Evolutionary conservation across 2,329 filamentous ascomycete species (phyloP).

Genomic region (Cordyceps cicadae): DNA sequence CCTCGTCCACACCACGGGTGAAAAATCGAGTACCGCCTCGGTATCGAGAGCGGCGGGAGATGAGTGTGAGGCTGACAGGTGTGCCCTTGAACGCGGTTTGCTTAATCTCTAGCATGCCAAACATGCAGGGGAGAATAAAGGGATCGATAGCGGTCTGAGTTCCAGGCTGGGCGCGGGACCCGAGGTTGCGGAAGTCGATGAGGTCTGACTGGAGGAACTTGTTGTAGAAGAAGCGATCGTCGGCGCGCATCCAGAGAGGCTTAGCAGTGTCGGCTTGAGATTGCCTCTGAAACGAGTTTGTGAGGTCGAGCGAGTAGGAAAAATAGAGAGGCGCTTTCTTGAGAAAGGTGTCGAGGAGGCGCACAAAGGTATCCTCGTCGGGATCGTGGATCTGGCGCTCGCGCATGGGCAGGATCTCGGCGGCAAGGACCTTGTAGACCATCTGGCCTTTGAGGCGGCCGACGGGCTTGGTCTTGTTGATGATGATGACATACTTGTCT

Average conservation of each 20-base stretch:
- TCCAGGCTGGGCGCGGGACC: constrained; percentile 54
- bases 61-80: constrained; percentile 74
- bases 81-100: constrained; percentile 79
- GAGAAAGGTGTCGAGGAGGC: constrained; percentile 71
- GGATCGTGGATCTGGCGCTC: constrained; percentile 85
- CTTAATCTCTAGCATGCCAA: constrained; percentile 88
- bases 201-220: constrained; percentile 83
- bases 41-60: constrained; percentile 81
- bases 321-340: constrained; percentile 91
- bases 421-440: constrained; percentile 85
- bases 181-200: constrained; percentile 71
- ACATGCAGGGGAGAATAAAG: constrained; percentile 91
- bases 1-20: constrained; percentile 84
- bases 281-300: constrained; percentile 93
- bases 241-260: constrained; percentile 84
- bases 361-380: constrained; percentile 88
- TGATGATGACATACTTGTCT: constrained; percentile 95
- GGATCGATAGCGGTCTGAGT: constrained; percentile 74
- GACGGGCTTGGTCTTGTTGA: constrained; percentile 87
- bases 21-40: constrained; percentile 91
- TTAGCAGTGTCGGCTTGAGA: constrained; percentile 61
- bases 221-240: constrained; percentile 99
- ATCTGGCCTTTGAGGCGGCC: constrained; percentile 91
- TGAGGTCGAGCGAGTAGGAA: constrained; percentile 93
- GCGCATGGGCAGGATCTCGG: constrained; percentile 88